Base-by-base conservation (phyloP, 202 grass and related monocot species). In the Cymbopogon flexuosus region DNA sequence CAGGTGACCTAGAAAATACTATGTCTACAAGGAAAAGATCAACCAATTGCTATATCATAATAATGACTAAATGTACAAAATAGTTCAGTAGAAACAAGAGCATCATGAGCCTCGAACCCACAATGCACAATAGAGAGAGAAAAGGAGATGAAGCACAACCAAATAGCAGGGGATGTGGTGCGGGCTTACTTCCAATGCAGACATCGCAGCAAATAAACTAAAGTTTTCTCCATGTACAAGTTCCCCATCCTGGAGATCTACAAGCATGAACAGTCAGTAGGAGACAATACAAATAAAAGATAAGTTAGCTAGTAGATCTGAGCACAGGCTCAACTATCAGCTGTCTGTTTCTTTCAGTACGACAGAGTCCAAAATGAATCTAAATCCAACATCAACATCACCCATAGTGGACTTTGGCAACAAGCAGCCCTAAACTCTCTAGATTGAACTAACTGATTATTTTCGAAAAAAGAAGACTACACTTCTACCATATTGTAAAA, bases 171-270 rank as follows among this genome's bases (percentile, higher is more conserved):
- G 64, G 11, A 64, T 42, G 81, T 34, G 57, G 15, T 79, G 40
- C 21, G 15, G 14, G 54, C 81, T 83, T 93, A 99, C 96, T 87
- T 99, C 96, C 87, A 99, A 85, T 19, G 96, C 96, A 72, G 96
- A 95, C 96, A 99, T 99, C 42, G 96, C 92, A 49, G 92, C 92
- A 90, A 99, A 99, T 43, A 99, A 81, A 87, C 92, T 99, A 68
- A 99, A 99, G 80, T 91, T 99, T 78, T 96, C 90, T 79, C 90
- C 96, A 87, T 99, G 96, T 60, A 99, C 68, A 79, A 95, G 96
- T 31, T 99, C 88, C 43, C 90, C 92, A 64, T 95, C 87, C 70
- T 93, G 80, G 71, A 99, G 88, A 88, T 96, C 96, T 99, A 78
- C 45, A 83, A 83, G 41, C 42, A 90, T 49, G 66, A 75, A 27